phyloP scores from a whole-genome alignment of 345 rosid species.

The Pelargonium nanum region DNA sequence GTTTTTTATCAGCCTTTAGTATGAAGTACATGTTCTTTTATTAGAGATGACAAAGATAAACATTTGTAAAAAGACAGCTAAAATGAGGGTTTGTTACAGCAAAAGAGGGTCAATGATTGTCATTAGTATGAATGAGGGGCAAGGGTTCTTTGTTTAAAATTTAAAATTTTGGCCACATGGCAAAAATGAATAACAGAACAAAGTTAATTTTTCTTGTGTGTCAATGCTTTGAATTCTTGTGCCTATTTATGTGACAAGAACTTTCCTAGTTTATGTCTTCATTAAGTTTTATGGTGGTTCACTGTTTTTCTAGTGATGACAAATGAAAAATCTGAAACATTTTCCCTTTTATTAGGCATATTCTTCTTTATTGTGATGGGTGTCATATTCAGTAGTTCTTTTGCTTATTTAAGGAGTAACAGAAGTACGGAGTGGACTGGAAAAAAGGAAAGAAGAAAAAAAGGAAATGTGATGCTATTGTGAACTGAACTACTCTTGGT shows the following conservation, averaged over 20 bases:
- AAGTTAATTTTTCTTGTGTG: too few species aligned
- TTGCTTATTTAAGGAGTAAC: neutral
- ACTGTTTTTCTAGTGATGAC: neutral
- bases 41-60: neutral
- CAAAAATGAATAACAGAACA: neutral
- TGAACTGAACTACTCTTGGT: conserved; percentile 1
- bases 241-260: neutral
- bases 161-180: neutral
- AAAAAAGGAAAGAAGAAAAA: neutral
- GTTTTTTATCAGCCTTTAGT: neutral
- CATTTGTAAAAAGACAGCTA: neutral
- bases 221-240: neutral
- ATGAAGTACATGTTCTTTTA: neutral
- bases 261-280: too few species aligned
- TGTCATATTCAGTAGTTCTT: neutral
- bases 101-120: neutral
- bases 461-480: neutral
- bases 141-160: neutral
- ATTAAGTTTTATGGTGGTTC: neutral
- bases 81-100: neutral
- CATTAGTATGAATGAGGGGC: neutral
- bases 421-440: neutral
- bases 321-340: neutral
- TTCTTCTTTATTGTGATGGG: neutral
- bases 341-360: too few species aligned